Evolutionary conservation across 1,284 basidiomycete species (phyloP).

Genomic region (Athelia sp.): DNA sequence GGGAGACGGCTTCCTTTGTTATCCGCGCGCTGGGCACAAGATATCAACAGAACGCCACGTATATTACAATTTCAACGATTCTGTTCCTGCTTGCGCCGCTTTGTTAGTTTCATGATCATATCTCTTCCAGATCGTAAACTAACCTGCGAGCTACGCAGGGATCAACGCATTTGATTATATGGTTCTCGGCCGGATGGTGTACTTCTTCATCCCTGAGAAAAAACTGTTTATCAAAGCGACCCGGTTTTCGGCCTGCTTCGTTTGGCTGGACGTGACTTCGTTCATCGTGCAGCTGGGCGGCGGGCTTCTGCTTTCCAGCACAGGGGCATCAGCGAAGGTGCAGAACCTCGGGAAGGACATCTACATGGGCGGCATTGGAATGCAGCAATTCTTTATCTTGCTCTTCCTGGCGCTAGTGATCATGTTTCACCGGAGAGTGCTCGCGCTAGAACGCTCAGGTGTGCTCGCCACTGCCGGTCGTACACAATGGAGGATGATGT

Average conservation of each 20-base stretch:
- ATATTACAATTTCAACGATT: no score
- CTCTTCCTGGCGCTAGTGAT: conserved; percentile 12
- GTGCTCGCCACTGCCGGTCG: no score
- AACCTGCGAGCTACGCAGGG: no score
- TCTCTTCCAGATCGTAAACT: no score
- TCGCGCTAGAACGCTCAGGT: no score
- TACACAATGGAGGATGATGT: no score
- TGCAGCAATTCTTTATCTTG: conserved; percentile 16
- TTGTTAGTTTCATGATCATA: no score
- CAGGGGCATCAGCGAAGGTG: background rate
- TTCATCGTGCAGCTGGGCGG: conserved; percentile 14
- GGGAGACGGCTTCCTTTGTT: no score
- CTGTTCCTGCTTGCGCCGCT: no score
- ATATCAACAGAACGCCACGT: no score
- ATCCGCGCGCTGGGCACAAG: no score
- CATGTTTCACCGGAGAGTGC: conserved; percentile 12
- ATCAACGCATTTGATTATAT: no score
- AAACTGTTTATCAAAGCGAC: conserved; percentile 11
- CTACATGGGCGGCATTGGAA: conserved; percentile 18
- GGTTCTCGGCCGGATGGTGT: conserved; percentile 15
- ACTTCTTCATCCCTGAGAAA: conserved; percentile 15
- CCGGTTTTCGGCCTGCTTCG: conserved; percentile 12
- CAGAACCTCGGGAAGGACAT: conserved; percentile 13
- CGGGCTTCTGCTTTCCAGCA: conserved; percentile 7
- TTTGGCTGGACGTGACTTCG: conserved; percentile 14